Base-by-base conservation (phyloP, 257 asterid genomes). In the Solanum boliviense region DNA sequence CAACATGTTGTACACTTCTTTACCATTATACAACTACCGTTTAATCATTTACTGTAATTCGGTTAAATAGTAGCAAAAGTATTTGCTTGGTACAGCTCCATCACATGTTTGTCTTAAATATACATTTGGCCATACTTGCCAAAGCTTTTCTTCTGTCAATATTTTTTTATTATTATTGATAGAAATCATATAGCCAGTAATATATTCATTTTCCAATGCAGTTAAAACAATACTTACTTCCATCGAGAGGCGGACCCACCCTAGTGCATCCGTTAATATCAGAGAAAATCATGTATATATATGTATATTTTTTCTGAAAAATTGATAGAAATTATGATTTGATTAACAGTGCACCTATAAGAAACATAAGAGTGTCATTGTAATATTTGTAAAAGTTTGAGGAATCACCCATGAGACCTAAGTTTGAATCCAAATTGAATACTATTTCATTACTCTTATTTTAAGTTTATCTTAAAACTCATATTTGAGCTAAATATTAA, bases 371-470 rank as follows among this genome's bases (percentile, higher is more conserved):
- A 56, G 23, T 18, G 1, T 56, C 9, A 18, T 18, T 56, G 4
- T 52, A 3, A 20, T 18, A 56, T 56, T 56, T 8, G 0, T 18
- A 18, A 56, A 56, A 18, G 9, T 7, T 56, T 56, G 0, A 56
- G 1, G 0, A 56, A 56, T 0, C 65, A 18, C 2, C 4, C 4
- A 20, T 18, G 1, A 6, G 0, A 56, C 10, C 1, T 18, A 21
- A 0, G 0, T 46, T 13, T 52, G 2, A 56, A 56, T 56, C 1
- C n/a, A 18, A 56, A 3, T 13, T 46, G 0, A 46, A 46, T 5
- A 15, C 10, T 56, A 56, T 56, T 56, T 56, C 1, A 20, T 56
- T 56, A 56, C 0, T 18, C 1, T 56, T 56, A 56, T 18, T 56
- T 56, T 56, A 18, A 18, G 0, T 56, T 56, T 56, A 18, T 18